Conservation (phyloP, 495 filamentous ascomycete genomes). For the Podospora bellae-mahoneyi region DNA sequence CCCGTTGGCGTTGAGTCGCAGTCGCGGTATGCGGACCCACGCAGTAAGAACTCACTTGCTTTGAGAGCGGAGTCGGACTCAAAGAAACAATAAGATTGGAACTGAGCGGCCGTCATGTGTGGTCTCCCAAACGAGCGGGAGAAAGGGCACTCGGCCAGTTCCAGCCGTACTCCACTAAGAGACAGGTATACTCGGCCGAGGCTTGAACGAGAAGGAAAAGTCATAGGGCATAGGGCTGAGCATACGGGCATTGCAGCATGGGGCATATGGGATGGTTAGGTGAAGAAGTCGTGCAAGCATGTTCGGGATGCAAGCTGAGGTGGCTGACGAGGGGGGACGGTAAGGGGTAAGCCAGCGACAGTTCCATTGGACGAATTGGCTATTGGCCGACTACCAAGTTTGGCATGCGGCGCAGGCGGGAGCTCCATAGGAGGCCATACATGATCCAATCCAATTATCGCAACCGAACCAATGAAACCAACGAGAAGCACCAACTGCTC, state of each 20-base stretch:
- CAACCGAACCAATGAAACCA: slow-evolving; percentile 12
- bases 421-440: not conserved
- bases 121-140: not conserved
- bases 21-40: not conserved
- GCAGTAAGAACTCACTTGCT: not conserved
- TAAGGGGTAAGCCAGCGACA: slow-evolving; percentile 11
- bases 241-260: not conserved
- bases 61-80: not conserved
- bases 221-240: slow-evolving; percentile 18
- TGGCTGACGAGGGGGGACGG: not conserved
- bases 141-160: not conserved
- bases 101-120: not conserved
- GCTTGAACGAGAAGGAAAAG: not conserved
- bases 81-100: not conserved
- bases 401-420: slow-evolving; percentile 15
- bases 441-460: slow-evolving; percentile 14
- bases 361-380: not conserved
- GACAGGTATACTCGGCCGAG: not conserved
- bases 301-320: not conserved
- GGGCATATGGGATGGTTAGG: not conserved
- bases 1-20: not conserved
- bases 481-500: not conserved
- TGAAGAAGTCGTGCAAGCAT: not conserved
- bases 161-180: not conserved
- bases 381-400: not conserved